phyloP scores from a whole-genome alignment of 2,329 filamentous ascomycete genomes.

The Calycina marina region DNA sequence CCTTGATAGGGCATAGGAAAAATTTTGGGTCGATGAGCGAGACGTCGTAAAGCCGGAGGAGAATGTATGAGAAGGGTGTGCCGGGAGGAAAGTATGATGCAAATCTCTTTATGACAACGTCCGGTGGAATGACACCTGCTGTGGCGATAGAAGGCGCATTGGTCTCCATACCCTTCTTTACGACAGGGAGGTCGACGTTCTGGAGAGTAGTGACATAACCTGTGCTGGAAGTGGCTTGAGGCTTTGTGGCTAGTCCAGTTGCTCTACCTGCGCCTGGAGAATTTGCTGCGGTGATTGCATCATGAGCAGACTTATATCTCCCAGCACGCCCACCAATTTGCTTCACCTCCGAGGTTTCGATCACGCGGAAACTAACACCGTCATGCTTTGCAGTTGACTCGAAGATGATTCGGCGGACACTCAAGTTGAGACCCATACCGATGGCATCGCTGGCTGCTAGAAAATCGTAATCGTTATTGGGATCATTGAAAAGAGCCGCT shows the following conservation, averaged over 20 bases:
- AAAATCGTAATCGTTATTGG: conserved; percentile 87
- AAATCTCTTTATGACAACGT: conserved; percentile 58
- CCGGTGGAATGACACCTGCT: conserved; percentile 64
- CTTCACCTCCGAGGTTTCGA: conserved; percentile 64
- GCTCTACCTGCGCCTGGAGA: neutral
- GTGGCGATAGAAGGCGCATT: conserved; percentile 51
- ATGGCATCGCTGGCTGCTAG: conserved; percentile 91
- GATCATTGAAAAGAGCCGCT: conserved; percentile 86
- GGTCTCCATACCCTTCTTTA: conserved; percentile 46
- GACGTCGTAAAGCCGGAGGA: conserved; percentile 60
- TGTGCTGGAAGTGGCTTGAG: conserved; percentile 20
- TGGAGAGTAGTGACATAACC: conserved; percentile 74
- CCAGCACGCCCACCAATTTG: conserved; percentile 92
- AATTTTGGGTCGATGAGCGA: conserved; percentile 46
- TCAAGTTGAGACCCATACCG: conserved; percentile 92
- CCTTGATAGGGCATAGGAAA: conserved; percentile 50
- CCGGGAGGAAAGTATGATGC: conserved; percentile 65
- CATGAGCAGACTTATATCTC: conserved; percentile 60
- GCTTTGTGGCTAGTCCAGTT: conserved; percentile 1
- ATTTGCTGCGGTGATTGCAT: conserved; percentile 27
- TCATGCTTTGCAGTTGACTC: conserved; percentile 64
- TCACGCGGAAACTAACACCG: conserved; percentile 34
- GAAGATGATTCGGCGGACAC: conserved; percentile 81
- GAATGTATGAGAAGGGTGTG: conserved; percentile 71
- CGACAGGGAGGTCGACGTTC: conserved; percentile 44